Conservation (phyloP, 345 rosid genomes). For the Aquilaria sinensis region DNA sequence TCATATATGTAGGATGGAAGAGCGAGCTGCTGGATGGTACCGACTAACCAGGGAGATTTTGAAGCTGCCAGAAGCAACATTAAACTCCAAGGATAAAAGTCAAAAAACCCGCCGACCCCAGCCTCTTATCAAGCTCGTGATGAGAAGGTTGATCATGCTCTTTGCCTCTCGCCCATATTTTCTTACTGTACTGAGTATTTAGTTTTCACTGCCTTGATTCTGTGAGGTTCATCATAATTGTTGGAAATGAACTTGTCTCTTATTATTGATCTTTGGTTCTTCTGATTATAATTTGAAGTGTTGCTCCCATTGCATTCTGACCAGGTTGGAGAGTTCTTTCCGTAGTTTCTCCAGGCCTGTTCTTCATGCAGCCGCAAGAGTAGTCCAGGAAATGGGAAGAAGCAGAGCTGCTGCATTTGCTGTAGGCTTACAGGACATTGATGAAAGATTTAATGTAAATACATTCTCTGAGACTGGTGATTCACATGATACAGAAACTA, state of each 20-base stretch:
- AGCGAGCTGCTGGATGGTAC: constrained; percentile 98
- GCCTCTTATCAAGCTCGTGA: constrained; percentile 89
- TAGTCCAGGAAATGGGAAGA: constrained; percentile 98
- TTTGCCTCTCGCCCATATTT: constrained; percentile 3
- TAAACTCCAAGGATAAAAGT: constrained; percentile 73
- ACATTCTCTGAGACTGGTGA: constrained; percentile 50
- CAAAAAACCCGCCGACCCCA: constrained; percentile 93
- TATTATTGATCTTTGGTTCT: neutral
- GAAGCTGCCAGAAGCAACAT: constrained; percentile 92
- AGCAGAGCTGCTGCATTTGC: constrained; percentile 97
- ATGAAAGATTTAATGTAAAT: constrained; percentile 76
- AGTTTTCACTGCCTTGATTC: constrained; percentile 9
- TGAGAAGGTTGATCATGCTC: constrained; percentile 73
- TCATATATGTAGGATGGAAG: constrained; percentile 61
- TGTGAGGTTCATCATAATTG: neutral
- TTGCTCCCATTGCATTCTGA: constrained; percentile 1
- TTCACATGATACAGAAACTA: constrained; percentile 59
- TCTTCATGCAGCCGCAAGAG: constrained; percentile 98
- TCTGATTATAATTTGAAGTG: constrained; percentile 3
- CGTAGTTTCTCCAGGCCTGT: constrained; percentile 99
- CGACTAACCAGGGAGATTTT: constrained; percentile 95
- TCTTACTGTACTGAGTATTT: constrained; percentile 10
- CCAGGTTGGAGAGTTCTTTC: constrained; percentile 95
- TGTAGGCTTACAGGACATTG: constrained; percentile 84
- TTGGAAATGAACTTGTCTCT: neutral